Conservation (phyloP, 208 protist genomes). For the Entamoeba moshkovskii region DNA sequence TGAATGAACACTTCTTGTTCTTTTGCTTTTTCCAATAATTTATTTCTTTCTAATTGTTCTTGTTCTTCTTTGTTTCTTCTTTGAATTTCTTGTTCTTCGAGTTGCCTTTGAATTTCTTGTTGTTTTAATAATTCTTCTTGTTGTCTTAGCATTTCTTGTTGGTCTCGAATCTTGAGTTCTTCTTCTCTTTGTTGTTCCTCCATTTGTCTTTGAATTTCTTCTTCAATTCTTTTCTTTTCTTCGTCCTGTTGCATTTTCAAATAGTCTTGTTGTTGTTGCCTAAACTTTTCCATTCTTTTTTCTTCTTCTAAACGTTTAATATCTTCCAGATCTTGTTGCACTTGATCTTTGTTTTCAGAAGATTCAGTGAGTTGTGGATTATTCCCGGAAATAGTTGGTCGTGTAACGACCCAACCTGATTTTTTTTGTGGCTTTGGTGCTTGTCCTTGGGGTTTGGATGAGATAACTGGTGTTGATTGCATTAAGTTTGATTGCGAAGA, state of each 20-base stretch:
- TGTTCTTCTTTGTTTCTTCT: not conserved
- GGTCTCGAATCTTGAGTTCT: not conserved
- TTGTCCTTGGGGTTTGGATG: not conserved
- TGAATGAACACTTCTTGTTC: too few species aligned
- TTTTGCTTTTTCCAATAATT: too few species aligned
- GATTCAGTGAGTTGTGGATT: not conserved
- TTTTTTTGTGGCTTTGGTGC: not conserved
- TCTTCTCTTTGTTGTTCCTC: not conserved
- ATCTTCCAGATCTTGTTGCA: not conserved
- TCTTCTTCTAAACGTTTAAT: not conserved
- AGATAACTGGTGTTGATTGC: not conserved
- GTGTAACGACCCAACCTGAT: not conserved
- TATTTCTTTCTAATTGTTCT: too few species aligned
- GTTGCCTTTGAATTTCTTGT: not conserved
- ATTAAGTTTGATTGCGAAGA: not conserved
- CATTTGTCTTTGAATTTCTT: not conserved
- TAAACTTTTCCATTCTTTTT: not conserved
- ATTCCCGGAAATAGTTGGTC: not conserved
- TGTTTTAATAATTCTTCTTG: not conserved
- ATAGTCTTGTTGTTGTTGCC: not conserved
- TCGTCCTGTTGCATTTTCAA: not conserved
- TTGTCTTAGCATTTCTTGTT: not conserved
- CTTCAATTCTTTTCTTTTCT: not conserved
- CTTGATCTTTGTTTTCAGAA: not conserved
- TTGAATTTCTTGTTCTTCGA: not conserved